Evolutionary conservation across 1,284 basidiomycete species (phyloP).

Genomic region (Fomitopsis palustris): DNA sequence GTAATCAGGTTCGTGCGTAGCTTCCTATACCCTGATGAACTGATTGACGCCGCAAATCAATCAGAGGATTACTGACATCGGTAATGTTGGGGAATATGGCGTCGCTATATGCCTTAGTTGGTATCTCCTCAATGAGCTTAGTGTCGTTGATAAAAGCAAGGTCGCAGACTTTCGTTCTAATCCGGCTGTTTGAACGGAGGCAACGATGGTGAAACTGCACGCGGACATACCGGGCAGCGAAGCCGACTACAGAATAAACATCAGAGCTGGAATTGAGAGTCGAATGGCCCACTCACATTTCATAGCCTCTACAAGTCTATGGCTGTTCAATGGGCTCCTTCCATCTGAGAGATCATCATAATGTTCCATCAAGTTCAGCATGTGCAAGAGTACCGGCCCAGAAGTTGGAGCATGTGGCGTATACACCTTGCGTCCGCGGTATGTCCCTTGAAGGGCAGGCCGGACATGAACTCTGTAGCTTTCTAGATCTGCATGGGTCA

Average conservation of each 20-base stretch:
- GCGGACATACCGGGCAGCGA: slow-evolving; percentile 61
- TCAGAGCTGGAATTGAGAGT: not conserved
- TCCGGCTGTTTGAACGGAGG: not conserved
- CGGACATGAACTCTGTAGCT: slow-evolving; percentile 71
- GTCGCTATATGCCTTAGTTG: slow-evolving; percentile 69
- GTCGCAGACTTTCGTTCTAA: slow-evolving; percentile 80
- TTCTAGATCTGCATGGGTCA: slow-evolving; percentile 69
- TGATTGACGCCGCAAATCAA: slow-evolving; percentile 12
- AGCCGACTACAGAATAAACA: slow-evolving; percentile 46
- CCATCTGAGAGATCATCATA: slow-evolving; percentile 51
- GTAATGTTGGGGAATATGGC: slow-evolving; percentile 66
- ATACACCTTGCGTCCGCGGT: slow-evolving; percentile 76
- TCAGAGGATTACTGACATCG: slow-evolving; percentile 53
- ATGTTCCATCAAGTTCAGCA: slow-evolving; percentile 76
- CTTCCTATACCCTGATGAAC: slow-evolving; percentile 46
- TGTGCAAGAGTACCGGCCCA: slow-evolving; percentile 76
- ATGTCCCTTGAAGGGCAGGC: slow-evolving; percentile 74
- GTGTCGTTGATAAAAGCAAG: slow-evolving; percentile 59
- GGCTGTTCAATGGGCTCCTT: slow-evolving; percentile 55
- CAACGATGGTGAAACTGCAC: not conserved
- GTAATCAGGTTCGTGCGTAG: slow-evolving; percentile 76
- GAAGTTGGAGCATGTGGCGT: slow-evolving; percentile 82
- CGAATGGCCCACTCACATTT: slow-evolving; percentile 51
- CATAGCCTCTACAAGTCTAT: slow-evolving; percentile 72
- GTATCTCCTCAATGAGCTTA: slow-evolving; percentile 59